Percentiles rank a stretch among this genome's conserved stretches.
Evolutionary conservation across 495 filamentous ascomycete genomes (phyloP).

Genomic region (Lasiosphaeria ovina): DNA sequence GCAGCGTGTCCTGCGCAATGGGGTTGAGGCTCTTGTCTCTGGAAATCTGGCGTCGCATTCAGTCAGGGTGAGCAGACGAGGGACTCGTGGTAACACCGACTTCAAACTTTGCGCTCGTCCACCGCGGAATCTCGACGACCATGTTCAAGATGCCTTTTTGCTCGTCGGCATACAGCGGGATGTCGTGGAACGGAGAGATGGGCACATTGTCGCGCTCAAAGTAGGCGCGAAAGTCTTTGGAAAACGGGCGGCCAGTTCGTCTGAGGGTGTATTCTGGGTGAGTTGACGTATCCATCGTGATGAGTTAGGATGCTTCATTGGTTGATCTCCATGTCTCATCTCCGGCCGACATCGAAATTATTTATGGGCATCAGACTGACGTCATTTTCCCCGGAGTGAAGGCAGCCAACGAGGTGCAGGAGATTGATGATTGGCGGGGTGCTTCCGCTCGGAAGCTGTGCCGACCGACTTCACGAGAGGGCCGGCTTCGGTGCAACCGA

Average conservation of each 20-base stretch:
- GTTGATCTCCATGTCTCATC: too few species aligned
- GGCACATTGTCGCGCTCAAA: slow-evolving; percentile 24
- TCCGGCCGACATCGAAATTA: too few species aligned
- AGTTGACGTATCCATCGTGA: too few species aligned
- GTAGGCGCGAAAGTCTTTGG: slow-evolving; percentile 27
- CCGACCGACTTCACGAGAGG: too few species aligned
- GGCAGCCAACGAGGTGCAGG: too few species aligned
- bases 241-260: slow-evolving; percentile 18
- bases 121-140: slow-evolving; percentile 33
- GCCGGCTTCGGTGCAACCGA: too few species aligned
- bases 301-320: too few species aligned
- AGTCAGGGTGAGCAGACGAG: not conserved
- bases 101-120: slow-evolving; percentile 32
- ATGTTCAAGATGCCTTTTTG: slow-evolving; percentile 26
- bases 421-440: too few species aligned
- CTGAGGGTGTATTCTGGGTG: slow-evolving; percentile 18
- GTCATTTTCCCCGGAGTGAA: too few species aligned
- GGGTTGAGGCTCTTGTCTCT: slow-evolving; percentile 26
- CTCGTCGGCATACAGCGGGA: slow-evolving; percentile 26
- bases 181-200: slow-evolving; percentile 33
- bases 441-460: too few species aligned
- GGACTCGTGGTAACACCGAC: slow-evolving; percentile 2
- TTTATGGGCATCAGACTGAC: too few species aligned
- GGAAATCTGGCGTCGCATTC: slow-evolving; percentile 15
- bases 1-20: slow-evolving; percentile 20